These are phyloP conservation scores for Luzula sylvatica DNA, from an alignment of 176 grass and related monocot species.

Conservation along the genomic window DNA sequence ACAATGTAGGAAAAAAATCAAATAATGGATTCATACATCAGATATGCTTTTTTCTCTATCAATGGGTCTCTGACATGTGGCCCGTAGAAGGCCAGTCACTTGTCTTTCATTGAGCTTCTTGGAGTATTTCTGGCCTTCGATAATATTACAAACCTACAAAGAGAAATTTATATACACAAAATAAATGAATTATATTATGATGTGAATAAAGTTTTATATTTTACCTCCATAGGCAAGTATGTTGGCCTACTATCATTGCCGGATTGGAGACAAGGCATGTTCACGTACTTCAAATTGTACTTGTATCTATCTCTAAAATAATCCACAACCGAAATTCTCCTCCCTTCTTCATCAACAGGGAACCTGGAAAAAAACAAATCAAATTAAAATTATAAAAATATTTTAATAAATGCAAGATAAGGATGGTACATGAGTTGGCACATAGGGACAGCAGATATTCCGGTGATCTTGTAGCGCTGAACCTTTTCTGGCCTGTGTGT, in stretches of 20 bases:
- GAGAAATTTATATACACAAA: no score
- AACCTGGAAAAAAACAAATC: slow-evolving; percentile 43
- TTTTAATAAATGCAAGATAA: neutral
- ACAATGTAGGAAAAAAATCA: slow-evolving; percentile 13
- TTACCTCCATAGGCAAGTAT: slow-evolving; percentile 75
- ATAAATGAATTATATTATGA: neutral
- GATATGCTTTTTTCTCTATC: slow-evolving; percentile 56
- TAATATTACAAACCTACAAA: slow-evolving; percentile 57
- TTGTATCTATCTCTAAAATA: slow-evolving; percentile 60
- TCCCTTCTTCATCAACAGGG: slow-evolving; percentile 42
- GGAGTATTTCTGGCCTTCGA: slow-evolving; percentile 68
- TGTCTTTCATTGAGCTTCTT: slow-evolving; percentile 75
- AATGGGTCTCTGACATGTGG: slow-evolving; percentile 60
- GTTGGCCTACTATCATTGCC: slow-evolving; percentile 55
- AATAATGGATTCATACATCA: slow-evolving; percentile 27
- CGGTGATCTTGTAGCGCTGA: slow-evolving; percentile 70
- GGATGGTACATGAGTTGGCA: slow-evolving; percentile 44
- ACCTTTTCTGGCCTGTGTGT: slow-evolving; percentile 42
- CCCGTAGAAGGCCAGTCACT: slow-evolving; percentile 54
- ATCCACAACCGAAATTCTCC: slow-evolving; percentile 36
- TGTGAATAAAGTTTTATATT: neutral
- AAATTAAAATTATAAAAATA: neutral
- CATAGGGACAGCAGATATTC: slow-evolving; percentile 41
- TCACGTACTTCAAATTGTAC: slow-evolving; percentile 23
- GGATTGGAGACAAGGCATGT: slow-evolving; percentile 65